Evolutionary conservation across 805 yeast genomes (phyloP), one percentile per base, ranked within the genome.

Genomic region (Lipomyces yamadae): DNA sequence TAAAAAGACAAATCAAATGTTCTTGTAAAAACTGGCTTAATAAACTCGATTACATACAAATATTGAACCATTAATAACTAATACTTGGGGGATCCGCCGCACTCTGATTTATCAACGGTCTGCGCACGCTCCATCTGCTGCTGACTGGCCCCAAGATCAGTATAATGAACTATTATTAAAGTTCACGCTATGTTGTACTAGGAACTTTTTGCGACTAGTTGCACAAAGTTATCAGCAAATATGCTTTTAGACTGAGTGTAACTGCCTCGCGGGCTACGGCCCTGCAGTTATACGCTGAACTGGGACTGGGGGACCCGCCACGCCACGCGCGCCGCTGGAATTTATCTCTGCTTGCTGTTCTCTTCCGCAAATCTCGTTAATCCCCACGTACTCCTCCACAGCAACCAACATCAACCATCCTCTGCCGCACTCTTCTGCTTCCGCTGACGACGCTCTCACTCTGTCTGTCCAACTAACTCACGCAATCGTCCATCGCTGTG

Each of bases 281-380:
- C 24, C 1, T 7, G 10, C 7, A 37, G 4, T 42, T 24, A 15
- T n/a, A 39, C 48, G 24, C 24, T 24, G 24, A 42, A 24, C 24
- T 24, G 24, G 24, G 24, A 24, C 24, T 24, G 24, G 24, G 24
- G 24, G 24, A 24, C 48, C 48, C 48, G 48, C 48, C 48, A 42
- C 48, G 48, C 48, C 6, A 42, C 48, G 48, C 48, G 48, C 48
- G 48, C 48, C 48, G 48, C 48, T 13, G 48, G 24, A 42, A 42
- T 42, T 15, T 15, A 15, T 42, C 15, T 4, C 48, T 42, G 48
- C 48, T 42, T 11, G 48, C 48, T 15, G 48, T 42, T 42, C 48
- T 42, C n/a, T 15, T 24, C 48, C 24, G n/a, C n/a, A 18, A 42
- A 42, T 42, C 3, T 15, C 48, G 8, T 42, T 42, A 18, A 24